These are phyloP conservation scores for Lentinula guzmanii DNA, from an alignment of 768 basidiomycete genomes.

Conservation along the genomic window DNA sequence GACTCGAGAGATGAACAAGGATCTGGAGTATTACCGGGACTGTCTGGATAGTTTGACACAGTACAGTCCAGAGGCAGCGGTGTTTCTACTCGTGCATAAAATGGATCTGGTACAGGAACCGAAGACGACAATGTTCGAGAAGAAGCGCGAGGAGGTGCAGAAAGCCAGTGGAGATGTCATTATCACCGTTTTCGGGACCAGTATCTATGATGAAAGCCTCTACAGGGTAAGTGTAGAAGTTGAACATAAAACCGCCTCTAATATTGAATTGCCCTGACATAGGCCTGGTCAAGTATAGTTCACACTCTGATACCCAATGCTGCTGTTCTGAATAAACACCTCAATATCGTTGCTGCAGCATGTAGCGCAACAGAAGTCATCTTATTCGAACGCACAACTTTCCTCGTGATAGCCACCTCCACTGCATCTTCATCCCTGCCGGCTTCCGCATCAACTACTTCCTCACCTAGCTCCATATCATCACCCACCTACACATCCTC, in stretches of 20 bases:
- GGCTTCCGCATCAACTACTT: constrained; percentile 15
- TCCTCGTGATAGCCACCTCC: constrained; percentile 93
- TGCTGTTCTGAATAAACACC: constrained; percentile 78
- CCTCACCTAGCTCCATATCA: constrained; percentile 20
- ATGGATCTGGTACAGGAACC: constrained; percentile 88
- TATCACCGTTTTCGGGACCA: constrained; percentile 83
- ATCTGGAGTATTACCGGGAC: constrained; percentile 87
- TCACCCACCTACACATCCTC: constrained; percentile 12
- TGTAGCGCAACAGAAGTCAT: constrained; percentile 92
- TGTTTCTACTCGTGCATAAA: constrained; percentile 94
- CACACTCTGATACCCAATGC: constrained; percentile 96
- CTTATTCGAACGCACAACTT: constrained; percentile 95
- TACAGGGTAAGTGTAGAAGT: constrained; percentile 62
- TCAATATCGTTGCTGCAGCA: constrained; percentile 79
- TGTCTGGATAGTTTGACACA: constrained; percentile 80
- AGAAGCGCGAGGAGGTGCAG: constrained; percentile 69
- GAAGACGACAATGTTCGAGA: constrained; percentile 52
- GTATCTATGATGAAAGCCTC: constrained; percentile 95
- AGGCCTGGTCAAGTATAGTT: constrained; percentile 99
- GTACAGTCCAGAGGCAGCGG: constrained; percentile 74
- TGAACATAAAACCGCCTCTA: not conserved
- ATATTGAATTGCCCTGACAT: constrained; percentile 2
- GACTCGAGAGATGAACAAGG: constrained; percentile 75
- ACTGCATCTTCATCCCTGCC: constrained; percentile 24
- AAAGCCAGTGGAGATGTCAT: constrained; percentile 54